Percentiles rank a stretch among this genome's conserved stretches.
These are phyloP conservation scores for Kuraishia ogatae DNA, from an alignment of 805 yeast species.

Conservation along the genomic window DNA sequence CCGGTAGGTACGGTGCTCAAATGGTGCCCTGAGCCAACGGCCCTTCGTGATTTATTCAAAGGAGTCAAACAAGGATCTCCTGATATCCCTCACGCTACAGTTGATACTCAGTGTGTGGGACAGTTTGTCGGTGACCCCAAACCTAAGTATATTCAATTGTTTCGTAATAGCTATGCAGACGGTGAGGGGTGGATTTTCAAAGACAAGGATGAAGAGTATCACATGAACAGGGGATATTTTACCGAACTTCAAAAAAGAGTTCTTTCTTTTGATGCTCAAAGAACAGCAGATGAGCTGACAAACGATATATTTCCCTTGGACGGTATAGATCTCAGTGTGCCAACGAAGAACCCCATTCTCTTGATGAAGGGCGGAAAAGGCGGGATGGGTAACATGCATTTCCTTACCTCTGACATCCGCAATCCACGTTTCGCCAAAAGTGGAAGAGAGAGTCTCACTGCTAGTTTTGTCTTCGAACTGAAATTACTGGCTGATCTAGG, in stretches of 20 bases:
- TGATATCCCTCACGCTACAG: conserved; percentile 8
- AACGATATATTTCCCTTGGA: conserved; percentile 68
- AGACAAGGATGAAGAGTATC: conserved; percentile 67
- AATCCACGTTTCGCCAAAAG: conserved; percentile 83
- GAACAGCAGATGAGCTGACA: conserved; percentile 45
- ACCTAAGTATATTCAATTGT: conserved; percentile 46
- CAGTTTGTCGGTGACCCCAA: conserved; percentile 8
- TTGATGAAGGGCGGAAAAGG: conserved; percentile 83
- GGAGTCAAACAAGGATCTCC: conserved; percentile 6
- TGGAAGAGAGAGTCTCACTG: conserved; percentile 66
- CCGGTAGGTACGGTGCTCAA: conserved; percentile 86
- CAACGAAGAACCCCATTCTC: conserved; percentile 58
- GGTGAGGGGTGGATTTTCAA: conserved; percentile 90
- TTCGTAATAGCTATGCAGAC: conserved; percentile 49
- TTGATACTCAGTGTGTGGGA: conserved; percentile 14
- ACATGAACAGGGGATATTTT: conserved; percentile 59
- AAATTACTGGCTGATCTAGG: conserved; percentile 90
- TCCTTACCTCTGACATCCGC: conserved; percentile 71
- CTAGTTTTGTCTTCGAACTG: conserved; percentile 69
- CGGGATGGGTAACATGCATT: conserved; percentile 96
- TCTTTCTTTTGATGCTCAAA: conserved; percentile 50
- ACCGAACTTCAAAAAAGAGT: conserved; percentile 54
- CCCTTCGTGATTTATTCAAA: conserved; percentile 25
- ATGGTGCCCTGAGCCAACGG: conserved; percentile 74
- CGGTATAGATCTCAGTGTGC: conserved; percentile 68